Evolutionary conservation across 2,329 filamentous ascomycete genomes (phyloP), one percentile per base, ranked within the genome.

Genomic region (Sclerotiophoma versabilis): DNA sequence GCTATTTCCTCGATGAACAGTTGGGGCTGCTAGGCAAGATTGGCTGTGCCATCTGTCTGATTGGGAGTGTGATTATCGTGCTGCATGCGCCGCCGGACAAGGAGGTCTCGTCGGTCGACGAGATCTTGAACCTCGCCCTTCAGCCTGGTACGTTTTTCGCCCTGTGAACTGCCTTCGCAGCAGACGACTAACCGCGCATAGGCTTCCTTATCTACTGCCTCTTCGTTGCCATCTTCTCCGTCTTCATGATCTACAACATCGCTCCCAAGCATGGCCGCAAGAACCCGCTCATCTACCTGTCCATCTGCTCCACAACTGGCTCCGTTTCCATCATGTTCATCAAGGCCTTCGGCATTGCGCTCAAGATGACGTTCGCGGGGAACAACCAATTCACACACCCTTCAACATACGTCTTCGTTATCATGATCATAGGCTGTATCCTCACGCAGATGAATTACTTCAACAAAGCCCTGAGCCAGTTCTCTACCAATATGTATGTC

Each of bases 371-470:
- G 0, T 86, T 99, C 63, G 87, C 84, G 41, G 95, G 93, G 48
- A 89, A 96, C 77, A 99, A 99, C 77, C 95, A 99, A 76, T 97
- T 99, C 76, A 87, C 86, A 5, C 91, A 96, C 66, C 91, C 96
- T 2, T 96, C 92, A 43, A 99, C 96, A 55, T 99, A 99, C 69
- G 93, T 97, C 60, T 99, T 99, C 75, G 88, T 93, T 77, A 97
- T 99, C 63, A 86, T 98, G 62, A 95, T 93, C 0, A 83, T 84
- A 3, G 91, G 97, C 61, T 99, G 95, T 80, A 98, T 99, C 72
- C 76, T 99, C 64, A 97, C 93, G 8, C 95, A 99, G 81, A 98
- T 99, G 95, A 99, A 99, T 77, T 99, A 99, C 77, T 96, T 99
- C 79, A 99, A 99, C 83, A 99, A 99, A 78, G 95, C 95, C 7